Percentiles rank a stretch among this genome's conserved stretches.
phyloP scores from a whole-genome alignment of 164 flowering plant species.

The Echeveria elegans region DNA sequence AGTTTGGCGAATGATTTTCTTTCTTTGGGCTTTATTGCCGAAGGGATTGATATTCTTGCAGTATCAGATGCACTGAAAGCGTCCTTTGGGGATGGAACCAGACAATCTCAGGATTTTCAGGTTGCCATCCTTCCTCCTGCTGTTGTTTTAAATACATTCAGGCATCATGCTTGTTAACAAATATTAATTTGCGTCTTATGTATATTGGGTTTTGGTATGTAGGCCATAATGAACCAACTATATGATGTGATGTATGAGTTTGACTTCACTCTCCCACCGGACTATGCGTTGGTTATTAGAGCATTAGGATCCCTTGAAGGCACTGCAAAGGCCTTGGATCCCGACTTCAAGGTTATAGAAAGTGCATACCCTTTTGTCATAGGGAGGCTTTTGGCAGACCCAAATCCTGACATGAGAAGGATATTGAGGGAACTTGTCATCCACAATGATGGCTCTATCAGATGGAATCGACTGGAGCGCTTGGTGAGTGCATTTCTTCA shows the following conservation, averaged over 20 bases:
- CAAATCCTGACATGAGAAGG: slow-evolving; percentile 94
- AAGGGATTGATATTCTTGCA: slow-evolving; percentile 54
- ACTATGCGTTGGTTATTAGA: slow-evolving; percentile 86
- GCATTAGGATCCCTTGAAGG: slow-evolving; percentile 96
- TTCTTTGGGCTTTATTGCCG: slow-evolving; percentile 93
- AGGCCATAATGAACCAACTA: slow-evolving; percentile 80
- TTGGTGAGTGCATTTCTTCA: slow-evolving; percentile 33
- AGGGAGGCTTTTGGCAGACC: slow-evolving; percentile 82
- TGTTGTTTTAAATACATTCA: not conserved
- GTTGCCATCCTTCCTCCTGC: slow-evolving; percentile 19
- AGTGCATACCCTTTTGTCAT: slow-evolving; percentile 94
- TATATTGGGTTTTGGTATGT: slow-evolving; percentile 18
- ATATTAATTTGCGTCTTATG: not conserved
- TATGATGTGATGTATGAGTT: slow-evolving; percentile 93
- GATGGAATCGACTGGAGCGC: slow-evolving; percentile 92
- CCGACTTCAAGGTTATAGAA: slow-evolving; percentile 80
- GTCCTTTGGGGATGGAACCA: slow-evolving; percentile 63
- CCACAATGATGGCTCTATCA: slow-evolving; percentile 77
- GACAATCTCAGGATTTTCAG: slow-evolving; percentile 85
- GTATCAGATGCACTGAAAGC: slow-evolving; percentile 67
- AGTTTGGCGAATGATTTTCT: slow-evolving; percentile 93
- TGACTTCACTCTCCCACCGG: slow-evolving; percentile 87
- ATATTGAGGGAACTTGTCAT: slow-evolving; percentile 81
- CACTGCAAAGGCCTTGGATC: slow-evolving; percentile 91
- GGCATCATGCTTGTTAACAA: not conserved